Conservation (phyloP, 805 yeast species). For the Cephaloascus fragrans region DNA sequence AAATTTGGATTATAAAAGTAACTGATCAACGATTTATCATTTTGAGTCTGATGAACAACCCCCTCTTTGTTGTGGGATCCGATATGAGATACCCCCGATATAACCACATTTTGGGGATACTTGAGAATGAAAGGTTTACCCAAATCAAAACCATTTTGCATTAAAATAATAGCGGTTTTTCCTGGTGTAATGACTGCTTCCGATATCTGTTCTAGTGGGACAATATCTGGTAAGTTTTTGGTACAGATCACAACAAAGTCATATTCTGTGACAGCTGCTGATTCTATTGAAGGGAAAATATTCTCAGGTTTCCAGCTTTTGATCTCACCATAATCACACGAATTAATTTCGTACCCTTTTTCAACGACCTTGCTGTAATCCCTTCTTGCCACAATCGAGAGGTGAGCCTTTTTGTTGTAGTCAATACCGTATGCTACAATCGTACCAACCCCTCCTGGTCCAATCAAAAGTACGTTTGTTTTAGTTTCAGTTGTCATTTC, state of each 20-base stretch:
- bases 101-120: conserved; percentile 38
- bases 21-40: conserved; percentile 42
- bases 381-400: conserved; percentile 57
- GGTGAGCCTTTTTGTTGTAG: conserved; percentile 34
- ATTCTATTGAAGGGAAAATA: conserved; percentile 35
- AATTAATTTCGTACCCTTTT: conserved; percentile 50
- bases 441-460: conserved; percentile 84
- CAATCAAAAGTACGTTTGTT: conserved; percentile 48
- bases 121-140: conserved; percentile 44
- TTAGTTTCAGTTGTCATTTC: conserved; percentile 1
- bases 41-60: conserved; percentile 35
- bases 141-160: conserved; percentile 61
- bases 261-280: conserved; percentile 26
- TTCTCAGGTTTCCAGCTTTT: conserved; percentile 44
- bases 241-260: conserved; percentile 55
- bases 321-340: conserved; percentile 52
- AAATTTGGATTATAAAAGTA: conserved; percentile 35
- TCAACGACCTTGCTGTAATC: conserved; percentile 44
- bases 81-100: conserved; percentile 58
- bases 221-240: conserved; percentile 58
- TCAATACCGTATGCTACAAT: conserved; percentile 59
- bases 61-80: conserved; percentile 50
- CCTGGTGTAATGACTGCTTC: conserved; percentile 37
- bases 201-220: conserved; percentile 40
- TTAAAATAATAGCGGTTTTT: conserved; percentile 40